A percentile compares a stretch with the other conserved stretches of the same genome.
Conservation (phyloP, 2,329 filamentous ascomycete species). For the Aspergillus piperis region DNA sequence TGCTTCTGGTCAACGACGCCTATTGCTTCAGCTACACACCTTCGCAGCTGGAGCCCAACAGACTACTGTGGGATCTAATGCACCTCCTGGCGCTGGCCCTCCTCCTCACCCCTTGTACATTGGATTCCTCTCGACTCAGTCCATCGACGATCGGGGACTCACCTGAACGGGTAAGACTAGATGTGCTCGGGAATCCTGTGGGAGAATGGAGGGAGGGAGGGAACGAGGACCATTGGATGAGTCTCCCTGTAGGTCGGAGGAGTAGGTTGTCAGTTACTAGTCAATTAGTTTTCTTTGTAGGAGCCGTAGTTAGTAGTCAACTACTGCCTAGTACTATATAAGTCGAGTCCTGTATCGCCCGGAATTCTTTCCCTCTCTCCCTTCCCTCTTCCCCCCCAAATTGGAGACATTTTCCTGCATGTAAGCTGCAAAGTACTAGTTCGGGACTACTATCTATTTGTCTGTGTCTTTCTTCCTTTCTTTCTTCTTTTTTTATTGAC, state of each 20-base stretch:
- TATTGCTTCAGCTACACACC: not conserved
- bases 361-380: not conserved
- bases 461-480: too few relatives aligned
- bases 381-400: not conserved
- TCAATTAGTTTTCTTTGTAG: not conserved
- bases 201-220: too few relatives aligned
- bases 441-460: too few relatives aligned
- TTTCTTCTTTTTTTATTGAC: too few relatives aligned
- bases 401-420: too few relatives aligned
- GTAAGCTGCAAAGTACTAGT: too few relatives aligned
- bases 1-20: not conserved
- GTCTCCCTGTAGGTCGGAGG: too few relatives aligned
- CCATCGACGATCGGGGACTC: not conserved
- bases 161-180: not conserved
- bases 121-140: not conserved
- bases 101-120: not conserved
- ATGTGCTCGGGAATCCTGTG: not conserved
- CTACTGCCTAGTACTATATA: not conserved
- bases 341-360: not conserved
- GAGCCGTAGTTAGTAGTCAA: not conserved
- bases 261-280: too few relatives aligned
- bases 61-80: not conserved
- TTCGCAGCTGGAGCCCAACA: not conserved
- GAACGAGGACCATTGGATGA: not conserved
- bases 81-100: not conserved